phyloP scores from a whole-genome alignment of 768 basidiomycete genomes.

The Pilatotrama ljubarskyi region DNA sequence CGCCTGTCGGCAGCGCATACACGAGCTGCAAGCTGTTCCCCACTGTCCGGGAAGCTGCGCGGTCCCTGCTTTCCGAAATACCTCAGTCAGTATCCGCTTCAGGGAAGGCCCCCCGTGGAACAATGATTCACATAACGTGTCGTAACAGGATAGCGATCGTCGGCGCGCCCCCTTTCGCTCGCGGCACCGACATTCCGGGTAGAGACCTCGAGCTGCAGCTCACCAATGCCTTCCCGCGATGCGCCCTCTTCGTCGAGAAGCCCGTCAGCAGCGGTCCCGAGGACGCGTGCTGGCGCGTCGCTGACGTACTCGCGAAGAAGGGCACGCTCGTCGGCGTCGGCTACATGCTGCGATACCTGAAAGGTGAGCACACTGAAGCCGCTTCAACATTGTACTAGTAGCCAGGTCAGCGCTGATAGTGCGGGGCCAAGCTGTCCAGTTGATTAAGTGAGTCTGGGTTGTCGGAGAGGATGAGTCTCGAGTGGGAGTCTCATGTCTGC shows the following conservation, averaged over 20 bases:
- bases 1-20: slow-evolving; percentile 44
- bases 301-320: slow-evolving; percentile 5
- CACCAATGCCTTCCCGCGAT: slow-evolving; percentile 42
- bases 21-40: slow-evolving; percentile 9
- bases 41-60: slow-evolving; percentile 9
- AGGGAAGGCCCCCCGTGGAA: neutral
- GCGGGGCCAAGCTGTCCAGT: slow-evolving; percentile 40
- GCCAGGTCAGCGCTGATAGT: neutral
- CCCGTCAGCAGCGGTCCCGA: slow-evolving; percentile 37
- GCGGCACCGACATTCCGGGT: slow-evolving; percentile 41
- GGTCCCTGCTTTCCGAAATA: neutral
- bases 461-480: neutral
- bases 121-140: neutral
- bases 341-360: slow-evolving; percentile 46
- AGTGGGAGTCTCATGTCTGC: neutral
- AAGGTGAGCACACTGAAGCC: slow-evolving; percentile 18
- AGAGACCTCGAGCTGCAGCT: slow-evolving; percentile 45
- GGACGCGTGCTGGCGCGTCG: slow-evolving; percentile 24
- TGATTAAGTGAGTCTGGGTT: slow-evolving; percentile 37
- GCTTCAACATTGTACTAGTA: neutral
- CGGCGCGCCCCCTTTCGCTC: slow-evolving; percentile 43
- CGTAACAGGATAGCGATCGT: slow-evolving; percentile 39
- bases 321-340: slow-evolving; percentile 25
- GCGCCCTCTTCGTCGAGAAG: slow-evolving; percentile 48
- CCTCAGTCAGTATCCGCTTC: slow-evolving; percentile 13